A percentile compares a stretch with the other conserved stretches of the same genome.
Conservation (phyloP, 352 stramenopile genomes). For the Phytophthora idaei region DNA sequence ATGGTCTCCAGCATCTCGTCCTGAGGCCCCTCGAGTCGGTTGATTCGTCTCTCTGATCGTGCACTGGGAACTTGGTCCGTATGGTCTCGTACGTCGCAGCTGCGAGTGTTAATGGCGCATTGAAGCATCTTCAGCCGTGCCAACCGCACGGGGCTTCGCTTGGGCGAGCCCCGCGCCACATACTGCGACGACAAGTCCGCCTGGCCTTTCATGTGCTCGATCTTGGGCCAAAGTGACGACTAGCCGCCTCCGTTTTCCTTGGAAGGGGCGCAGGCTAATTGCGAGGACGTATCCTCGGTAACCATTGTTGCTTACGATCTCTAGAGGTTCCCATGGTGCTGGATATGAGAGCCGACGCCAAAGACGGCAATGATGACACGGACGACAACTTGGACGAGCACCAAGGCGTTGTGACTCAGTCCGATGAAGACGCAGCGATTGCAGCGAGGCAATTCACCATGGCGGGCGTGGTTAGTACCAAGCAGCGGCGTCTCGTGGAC, state of each 20-base stretch:
- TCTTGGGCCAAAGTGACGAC: constrained; percentile 20
- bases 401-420: constrained; percentile 57
- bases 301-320: neutral
- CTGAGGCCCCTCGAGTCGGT: constrained; percentile 35
- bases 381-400: constrained; percentile 47
- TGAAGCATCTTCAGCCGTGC: constrained; percentile 85
- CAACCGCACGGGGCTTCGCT: constrained; percentile 78
- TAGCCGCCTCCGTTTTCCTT: constrained; percentile 17
- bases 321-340: constrained; percentile 30
- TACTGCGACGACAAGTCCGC: constrained; percentile 30
- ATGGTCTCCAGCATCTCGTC: constrained; percentile 70
- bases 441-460: constrained; percentile 75
- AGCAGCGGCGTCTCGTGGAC: constrained; percentile 77
- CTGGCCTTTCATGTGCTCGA: constrained; percentile 37
- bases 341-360: constrained; percentile 60
- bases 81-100: constrained; percentile 69
- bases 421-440: constrained; percentile 63
- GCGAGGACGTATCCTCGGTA: neutral
- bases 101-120: constrained; percentile 79
- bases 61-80: constrained; percentile 31
- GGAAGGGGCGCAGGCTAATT: constrained; percentile 18
- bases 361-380: constrained; percentile 26
- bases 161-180: constrained; percentile 49
- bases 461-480: constrained; percentile 79
- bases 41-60: constrained; percentile 30